These are phyloP conservation scores for Candida sphagnicola DNA, from an alignment of 805 yeast species.

Conservation along the genomic window DNA sequence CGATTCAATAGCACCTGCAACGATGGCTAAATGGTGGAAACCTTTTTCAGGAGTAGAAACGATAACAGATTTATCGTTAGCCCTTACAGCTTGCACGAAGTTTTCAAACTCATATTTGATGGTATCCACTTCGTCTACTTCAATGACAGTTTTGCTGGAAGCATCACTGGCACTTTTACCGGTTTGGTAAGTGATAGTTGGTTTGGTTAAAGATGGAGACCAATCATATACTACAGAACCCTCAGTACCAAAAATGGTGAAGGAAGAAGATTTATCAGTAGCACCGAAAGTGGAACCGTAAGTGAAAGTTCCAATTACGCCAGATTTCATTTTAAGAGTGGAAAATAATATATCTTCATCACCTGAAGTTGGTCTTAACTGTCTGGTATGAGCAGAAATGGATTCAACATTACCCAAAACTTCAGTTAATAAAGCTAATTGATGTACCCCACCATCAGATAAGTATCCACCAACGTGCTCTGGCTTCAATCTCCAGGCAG, in stretches of 20 bases:
- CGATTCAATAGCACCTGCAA: slow-evolving; percentile 81
- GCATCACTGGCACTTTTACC: slow-evolving; percentile 37
- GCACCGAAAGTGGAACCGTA: slow-evolving; percentile 88
- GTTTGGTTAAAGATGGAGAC: slow-evolving; percentile 42
- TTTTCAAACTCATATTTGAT: slow-evolving; percentile 45
- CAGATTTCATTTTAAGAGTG: slow-evolving; percentile 54
- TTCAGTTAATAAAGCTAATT: slow-evolving; percentile 79
- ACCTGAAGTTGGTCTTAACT: slow-evolving; percentile 74
- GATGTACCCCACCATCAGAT: slow-evolving; percentile 97
- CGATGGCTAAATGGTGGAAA: slow-evolving; percentile 89
- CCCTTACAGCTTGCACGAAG: slow-evolving; percentile 53
- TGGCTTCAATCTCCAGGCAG: slow-evolving; percentile 87
- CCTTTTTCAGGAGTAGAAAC: slow-evolving; percentile 69
- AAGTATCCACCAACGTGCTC: slow-evolving; percentile 90
- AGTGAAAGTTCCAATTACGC: slow-evolving; percentile 77
- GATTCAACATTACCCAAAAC: slow-evolving; percentile 71
- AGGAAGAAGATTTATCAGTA: slow-evolving; percentile 60
- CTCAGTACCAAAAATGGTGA: slow-evolving; percentile 72
- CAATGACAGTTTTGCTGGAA: slow-evolving; percentile 45
- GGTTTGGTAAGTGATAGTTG: slow-evolving; percentile 33
- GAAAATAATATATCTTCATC: slow-evolving; percentile 78
- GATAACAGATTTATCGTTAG: slow-evolving; percentile 57
- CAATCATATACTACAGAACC: slow-evolving; percentile 74
- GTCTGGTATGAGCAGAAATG: slow-evolving; percentile 74
- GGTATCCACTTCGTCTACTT: slow-evolving; percentile 42